phyloP scores from a whole-genome alignment of 345 rosid species.

The Salix arbutifolia region DNA sequence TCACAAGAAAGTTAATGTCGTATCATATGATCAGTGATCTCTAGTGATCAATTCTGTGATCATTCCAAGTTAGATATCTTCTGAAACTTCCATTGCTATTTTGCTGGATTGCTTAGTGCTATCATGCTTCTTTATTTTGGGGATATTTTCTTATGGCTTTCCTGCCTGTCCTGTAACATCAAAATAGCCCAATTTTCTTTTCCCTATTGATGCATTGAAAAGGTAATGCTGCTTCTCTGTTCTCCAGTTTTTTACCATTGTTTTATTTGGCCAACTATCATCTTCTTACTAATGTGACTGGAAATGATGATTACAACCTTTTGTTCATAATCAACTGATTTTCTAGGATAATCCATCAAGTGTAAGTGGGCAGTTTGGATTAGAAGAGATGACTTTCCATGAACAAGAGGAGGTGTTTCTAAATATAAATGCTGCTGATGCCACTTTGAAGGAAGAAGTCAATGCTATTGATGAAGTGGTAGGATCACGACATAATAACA shows the following conservation, averaged over 20 bases:
- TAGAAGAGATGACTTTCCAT: constrained; percentile 83
- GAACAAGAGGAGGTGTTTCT: constrained; percentile 75
- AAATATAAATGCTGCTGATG: constrained; percentile 30
- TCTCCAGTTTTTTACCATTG: not conserved
- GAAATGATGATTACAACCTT: not conserved
- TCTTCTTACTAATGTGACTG: not conserved
- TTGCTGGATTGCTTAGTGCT: not conserved
- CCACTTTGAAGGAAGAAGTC: constrained; percentile 36
- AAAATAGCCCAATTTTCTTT: not conserved
- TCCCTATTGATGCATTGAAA: not conserved
- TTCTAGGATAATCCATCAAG: constrained; percentile 41
- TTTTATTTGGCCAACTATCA: not conserved
- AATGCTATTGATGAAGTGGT: constrained; percentile 33
- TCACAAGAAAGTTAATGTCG: not conserved
- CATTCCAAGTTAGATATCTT: not conserved
- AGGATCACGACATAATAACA: constrained; percentile 44
- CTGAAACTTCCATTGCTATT: not conserved
- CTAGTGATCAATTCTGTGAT: not conserved
- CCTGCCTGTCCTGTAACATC: not conserved
- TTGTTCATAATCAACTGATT: not conserved
- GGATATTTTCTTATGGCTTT: not conserved
- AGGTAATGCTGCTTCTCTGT: not conserved
- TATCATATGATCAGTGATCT: not conserved
- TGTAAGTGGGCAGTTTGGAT: constrained; percentile 40
- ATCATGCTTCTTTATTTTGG: not conserved